A percentile compares a stretch with the other conserved stretches of the same genome.
phyloP scores from a whole-genome alignment of 495 filamentous ascomycete genomes.

The Aspergillus sclerotioniger region DNA sequence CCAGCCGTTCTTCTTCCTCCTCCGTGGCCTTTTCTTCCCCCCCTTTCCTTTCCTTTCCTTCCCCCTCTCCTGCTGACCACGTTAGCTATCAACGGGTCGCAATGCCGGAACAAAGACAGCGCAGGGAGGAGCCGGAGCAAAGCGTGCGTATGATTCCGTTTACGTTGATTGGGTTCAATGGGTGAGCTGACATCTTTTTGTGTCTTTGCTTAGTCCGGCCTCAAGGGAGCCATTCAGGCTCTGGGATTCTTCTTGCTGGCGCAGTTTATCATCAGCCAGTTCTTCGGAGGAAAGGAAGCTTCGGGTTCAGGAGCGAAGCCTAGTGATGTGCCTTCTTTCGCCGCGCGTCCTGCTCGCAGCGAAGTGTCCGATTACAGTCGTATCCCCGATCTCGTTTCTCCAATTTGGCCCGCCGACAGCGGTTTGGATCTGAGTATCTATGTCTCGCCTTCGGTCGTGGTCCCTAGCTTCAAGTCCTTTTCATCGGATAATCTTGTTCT shows the following conservation, averaged over 20 bases:
- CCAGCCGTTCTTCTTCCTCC: slow-evolving; percentile 11
- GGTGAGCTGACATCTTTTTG: slow-evolving; percentile 23
- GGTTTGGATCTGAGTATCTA: slow-evolving; percentile 82
- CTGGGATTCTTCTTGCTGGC: slow-evolving; percentile 67
- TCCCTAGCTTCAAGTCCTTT: slow-evolving; percentile 61
- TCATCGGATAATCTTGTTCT: slow-evolving; percentile 61
- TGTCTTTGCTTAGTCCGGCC: slow-evolving; percentile 42
- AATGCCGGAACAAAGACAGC: slow-evolving; percentile 47
- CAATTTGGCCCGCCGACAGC: slow-evolving; percentile 82
- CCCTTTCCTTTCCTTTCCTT: slow-evolving; percentile 15
- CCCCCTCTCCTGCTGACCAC: slow-evolving; percentile 14
- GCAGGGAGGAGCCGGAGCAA: slow-evolving; percentile 36
- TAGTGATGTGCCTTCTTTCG: slow-evolving; percentile 61
- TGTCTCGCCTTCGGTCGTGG: slow-evolving; percentile 69
- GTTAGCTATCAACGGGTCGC: slow-evolving; percentile 18
- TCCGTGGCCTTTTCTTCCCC: slow-evolving; percentile 29
- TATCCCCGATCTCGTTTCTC: slow-evolving; percentile 73
- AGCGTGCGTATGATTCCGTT: slow-evolving; percentile 31
- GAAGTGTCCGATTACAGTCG: slow-evolving; percentile 66
- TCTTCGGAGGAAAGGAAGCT: slow-evolving; percentile 49
- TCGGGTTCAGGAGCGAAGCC: slow-evolving; percentile 45
- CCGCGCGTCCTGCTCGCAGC: slow-evolving; percentile 57
- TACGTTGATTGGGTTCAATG: not conserved
- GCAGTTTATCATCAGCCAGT: slow-evolving; percentile 61
- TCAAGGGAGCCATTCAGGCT: slow-evolving; percentile 60